Conservation (phyloP, 495 filamentous ascomycete species). For the Polyplosphaeria fusca region DNA sequence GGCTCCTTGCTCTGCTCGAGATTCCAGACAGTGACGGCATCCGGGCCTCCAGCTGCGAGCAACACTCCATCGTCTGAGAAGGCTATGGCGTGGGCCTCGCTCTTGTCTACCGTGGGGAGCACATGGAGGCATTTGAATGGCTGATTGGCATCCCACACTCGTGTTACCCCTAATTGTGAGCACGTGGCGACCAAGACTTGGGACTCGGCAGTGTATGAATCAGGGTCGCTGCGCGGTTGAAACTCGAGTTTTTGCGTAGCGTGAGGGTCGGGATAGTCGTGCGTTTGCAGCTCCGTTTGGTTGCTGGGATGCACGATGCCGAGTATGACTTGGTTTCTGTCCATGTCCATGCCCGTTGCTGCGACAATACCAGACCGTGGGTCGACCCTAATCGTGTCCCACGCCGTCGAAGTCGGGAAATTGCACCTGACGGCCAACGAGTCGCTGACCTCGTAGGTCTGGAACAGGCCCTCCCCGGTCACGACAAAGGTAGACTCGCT, state of each 20-base stretch:
- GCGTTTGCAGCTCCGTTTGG: constrained; percentile 13
- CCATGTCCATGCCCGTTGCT: constrained; percentile 17
- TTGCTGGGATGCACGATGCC: constrained; percentile 24
- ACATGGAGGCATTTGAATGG: constrained; percentile 21
- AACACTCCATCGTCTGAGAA: constrained; percentile 23
- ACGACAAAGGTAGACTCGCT: constrained; percentile 32
- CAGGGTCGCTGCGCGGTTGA: not conserved
- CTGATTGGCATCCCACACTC: constrained; percentile 25
- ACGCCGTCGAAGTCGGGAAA: constrained; percentile 12
- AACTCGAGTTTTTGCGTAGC: constrained; percentile 26
- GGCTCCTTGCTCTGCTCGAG: constrained; percentile 11
- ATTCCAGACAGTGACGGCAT: constrained; percentile 28
- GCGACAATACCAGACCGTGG: constrained; percentile 26
- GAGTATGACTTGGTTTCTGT: constrained; percentile 12
- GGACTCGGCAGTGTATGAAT: not conserved
- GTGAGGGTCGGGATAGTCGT: constrained; percentile 17
- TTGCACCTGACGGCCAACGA: not conserved
- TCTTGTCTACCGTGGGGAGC: constrained; percentile 7
- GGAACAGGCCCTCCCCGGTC: constrained; percentile 29
- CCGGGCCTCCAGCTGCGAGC: constrained; percentile 10
- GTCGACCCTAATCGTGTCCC: constrained; percentile 35
- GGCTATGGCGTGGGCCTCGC: constrained; percentile 1
- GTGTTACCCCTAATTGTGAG: constrained; percentile 5
- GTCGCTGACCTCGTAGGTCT: constrained; percentile 18
- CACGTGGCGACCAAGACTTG: constrained; percentile 21